These are phyloP conservation scores for Exutisphaerella laricina DNA, from an alignment of 2,329 filamentous ascomycete genomes.

Conservation along the genomic window DNA sequence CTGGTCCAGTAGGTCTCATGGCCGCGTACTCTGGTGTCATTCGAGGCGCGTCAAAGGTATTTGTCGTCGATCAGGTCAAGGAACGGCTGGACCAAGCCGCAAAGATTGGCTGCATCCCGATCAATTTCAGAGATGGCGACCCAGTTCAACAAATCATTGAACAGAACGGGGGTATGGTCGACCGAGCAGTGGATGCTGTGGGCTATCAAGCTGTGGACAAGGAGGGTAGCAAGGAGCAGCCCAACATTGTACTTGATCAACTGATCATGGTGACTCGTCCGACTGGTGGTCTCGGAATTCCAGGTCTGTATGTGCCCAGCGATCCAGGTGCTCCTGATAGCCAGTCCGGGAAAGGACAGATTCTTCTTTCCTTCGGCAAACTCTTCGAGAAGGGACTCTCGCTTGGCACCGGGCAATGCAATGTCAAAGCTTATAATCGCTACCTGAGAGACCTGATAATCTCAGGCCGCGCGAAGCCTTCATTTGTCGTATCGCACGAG, in stretches of 20 bases:
- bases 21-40: conserved; percentile 59
- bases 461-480: conserved; percentile 56
- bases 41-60: conserved; percentile 57
- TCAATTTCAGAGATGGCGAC: conserved; percentile 57
- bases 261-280: conserved; percentile 58
- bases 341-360: conserved; percentile 57
- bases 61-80: conserved; percentile 57
- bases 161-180: conserved; percentile 55
- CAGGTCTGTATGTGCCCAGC: conserved; percentile 39
- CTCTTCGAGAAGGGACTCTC: conserved; percentile 62
- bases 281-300: conserved; percentile 58
- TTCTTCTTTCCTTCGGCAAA: conserved; percentile 61
- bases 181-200: conserved; percentile 60
- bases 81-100: conserved; percentile 48
- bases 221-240: conserved; percentile 54
- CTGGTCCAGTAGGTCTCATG: conserved; percentile 60
- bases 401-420: conserved; percentile 57
- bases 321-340: conserved; percentile 60
- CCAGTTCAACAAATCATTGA: conserved; percentile 57
- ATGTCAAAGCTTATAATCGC: conserved; percentile 63
- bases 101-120: conserved; percentile 57
- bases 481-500: conserved; percentile 62
- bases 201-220: conserved; percentile 58
- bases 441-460: conserved; percentile 63
- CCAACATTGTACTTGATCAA: conserved; percentile 59